These are phyloP conservation scores for Agapanthus africanus DNA, from an alignment of 106 monocot genomes.

Conservation along the genomic window DNA sequence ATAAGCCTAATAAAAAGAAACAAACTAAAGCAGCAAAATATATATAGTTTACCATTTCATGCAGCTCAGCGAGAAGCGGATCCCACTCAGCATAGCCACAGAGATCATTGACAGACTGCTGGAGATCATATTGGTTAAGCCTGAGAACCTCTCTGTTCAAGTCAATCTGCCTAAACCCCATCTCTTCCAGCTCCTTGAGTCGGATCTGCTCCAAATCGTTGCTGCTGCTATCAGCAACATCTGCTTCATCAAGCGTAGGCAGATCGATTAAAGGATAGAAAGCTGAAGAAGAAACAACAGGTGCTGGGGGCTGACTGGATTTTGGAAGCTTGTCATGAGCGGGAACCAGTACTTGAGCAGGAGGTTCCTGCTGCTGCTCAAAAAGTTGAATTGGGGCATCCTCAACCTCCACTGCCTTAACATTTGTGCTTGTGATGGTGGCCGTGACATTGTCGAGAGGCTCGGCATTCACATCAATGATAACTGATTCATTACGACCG, in stretches of 20 bases:
- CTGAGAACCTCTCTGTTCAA: slow-evolving; percentile 86
- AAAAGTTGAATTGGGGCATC: background rate
- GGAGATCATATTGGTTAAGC: slow-evolving; percentile 68
- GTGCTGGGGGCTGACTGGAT: no score
- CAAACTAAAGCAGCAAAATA: background rate
- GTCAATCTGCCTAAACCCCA: slow-evolving; percentile 79
- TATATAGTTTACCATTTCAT: slow-evolving; percentile 54
- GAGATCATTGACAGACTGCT: slow-evolving; percentile 67
- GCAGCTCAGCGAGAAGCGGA: slow-evolving; percentile 70
- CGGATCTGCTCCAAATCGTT: slow-evolving; percentile 37
- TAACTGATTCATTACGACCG: background rate
- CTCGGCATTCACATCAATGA: slow-evolving; percentile 28
- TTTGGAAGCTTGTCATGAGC: slow-evolving; percentile 1
- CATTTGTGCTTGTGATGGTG: background rate
- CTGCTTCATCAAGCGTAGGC: no score
- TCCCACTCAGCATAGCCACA: slow-evolving; percentile 72
- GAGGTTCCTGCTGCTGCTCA: background rate
- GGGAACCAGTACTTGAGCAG: no score
- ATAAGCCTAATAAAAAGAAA: no score
- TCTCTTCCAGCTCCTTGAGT: slow-evolving; percentile 67
- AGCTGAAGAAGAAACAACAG: no score
- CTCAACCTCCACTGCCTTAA: background rate
- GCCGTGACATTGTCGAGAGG: slow-evolving; percentile 9
- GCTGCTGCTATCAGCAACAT: background rate
- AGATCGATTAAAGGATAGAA: no score